These are phyloP conservation scores for Evernia prunastri DNA, from an alignment of 495 filamentous ascomycete genomes.

Conservation along the genomic window DNA sequence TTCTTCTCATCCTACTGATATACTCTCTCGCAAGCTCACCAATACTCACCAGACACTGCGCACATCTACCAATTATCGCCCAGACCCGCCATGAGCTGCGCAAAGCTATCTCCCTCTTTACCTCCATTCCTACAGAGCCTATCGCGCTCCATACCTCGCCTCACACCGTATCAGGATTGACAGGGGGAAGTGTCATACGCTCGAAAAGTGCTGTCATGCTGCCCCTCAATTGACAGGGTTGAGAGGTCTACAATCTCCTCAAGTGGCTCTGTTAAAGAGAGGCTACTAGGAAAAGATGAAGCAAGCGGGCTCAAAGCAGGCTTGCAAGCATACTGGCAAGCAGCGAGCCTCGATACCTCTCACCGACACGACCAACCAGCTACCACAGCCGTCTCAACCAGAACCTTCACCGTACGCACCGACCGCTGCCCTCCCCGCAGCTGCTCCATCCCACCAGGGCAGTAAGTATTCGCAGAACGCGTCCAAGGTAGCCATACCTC, in stretches of 20 bases:
- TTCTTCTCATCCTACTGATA: not conserved
- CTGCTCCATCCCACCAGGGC: not conserved
- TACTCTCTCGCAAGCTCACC: not conserved
- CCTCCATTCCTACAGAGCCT: not conserved
- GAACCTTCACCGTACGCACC: not conserved
- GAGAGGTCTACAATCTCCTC: not conserved
- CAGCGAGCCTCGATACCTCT: not conserved
- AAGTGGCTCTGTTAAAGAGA: not conserved
- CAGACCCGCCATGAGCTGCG: not conserved
- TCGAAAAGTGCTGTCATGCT: not conserved
- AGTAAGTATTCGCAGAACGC: not conserved
- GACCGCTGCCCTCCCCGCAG: not conserved
- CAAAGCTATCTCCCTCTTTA: not conserved
- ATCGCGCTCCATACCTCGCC: not conserved
- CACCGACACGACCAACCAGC: not conserved
- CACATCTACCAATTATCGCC: not conserved
- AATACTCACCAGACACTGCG: not conserved
- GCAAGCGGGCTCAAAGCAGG: not conserved
- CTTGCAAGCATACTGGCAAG: constrained; percentile 6
- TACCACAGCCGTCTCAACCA: not conserved
- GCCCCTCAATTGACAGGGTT: not conserved
- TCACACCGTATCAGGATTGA: not conserved
- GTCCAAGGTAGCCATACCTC: constrained; percentile 45
- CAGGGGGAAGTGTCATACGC: not conserved
- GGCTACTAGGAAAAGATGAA: not conserved